Evolutionary conservation across 495 filamentous ascomycete species (phyloP).

Genomic region (Penicillium silybi): DNA sequence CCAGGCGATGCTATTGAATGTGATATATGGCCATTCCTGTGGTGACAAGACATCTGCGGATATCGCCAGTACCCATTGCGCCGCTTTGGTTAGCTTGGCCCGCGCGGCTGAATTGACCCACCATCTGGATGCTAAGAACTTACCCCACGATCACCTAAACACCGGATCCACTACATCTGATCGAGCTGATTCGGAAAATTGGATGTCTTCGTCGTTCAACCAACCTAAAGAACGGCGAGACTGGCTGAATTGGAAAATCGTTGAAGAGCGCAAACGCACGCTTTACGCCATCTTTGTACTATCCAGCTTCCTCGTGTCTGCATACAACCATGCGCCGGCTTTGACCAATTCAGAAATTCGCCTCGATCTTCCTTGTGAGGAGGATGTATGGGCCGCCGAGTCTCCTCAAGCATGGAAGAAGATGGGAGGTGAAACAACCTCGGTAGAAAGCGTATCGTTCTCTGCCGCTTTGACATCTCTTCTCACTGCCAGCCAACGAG

Average conservation of each 20-base stretch:
- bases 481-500: slow-evolving; percentile 73
- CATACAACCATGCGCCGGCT: slow-evolving; percentile 87
- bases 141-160: slow-evolving; percentile 37
- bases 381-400: slow-evolving; percentile 86
- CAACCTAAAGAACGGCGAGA: slow-evolving; percentile 70
- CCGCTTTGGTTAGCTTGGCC: slow-evolving; percentile 85
- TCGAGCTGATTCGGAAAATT: slow-evolving; percentile 19
- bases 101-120: slow-evolving; percentile 73
- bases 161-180: slow-evolving; percentile 12
- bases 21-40: slow-evolving; percentile 94
- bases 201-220: slow-evolving; percentile 31
- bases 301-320: slow-evolving; percentile 85
- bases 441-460: slow-evolving; percentile 63
- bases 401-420: slow-evolving; percentile 72
- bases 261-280: slow-evolving; percentile 91
- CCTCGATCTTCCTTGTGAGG: slow-evolving; percentile 89
- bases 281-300: slow-evolving; percentile 87
- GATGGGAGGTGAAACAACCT: slow-evolving; percentile 63
- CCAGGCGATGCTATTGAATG: slow-evolving; percentile 97
- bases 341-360: slow-evolving; percentile 93
- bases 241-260: slow-evolving; percentile 84
- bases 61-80: slow-evolving; percentile 87
- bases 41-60: slow-evolving; percentile 87
- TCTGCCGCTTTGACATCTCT: slow-evolving; percentile 76
- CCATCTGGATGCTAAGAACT: slow-evolving; percentile 38